These are phyloP conservation scores for Pythium biforme DNA, from an alignment of 352 stramenopile species.

Conservation along the genomic window DNA sequence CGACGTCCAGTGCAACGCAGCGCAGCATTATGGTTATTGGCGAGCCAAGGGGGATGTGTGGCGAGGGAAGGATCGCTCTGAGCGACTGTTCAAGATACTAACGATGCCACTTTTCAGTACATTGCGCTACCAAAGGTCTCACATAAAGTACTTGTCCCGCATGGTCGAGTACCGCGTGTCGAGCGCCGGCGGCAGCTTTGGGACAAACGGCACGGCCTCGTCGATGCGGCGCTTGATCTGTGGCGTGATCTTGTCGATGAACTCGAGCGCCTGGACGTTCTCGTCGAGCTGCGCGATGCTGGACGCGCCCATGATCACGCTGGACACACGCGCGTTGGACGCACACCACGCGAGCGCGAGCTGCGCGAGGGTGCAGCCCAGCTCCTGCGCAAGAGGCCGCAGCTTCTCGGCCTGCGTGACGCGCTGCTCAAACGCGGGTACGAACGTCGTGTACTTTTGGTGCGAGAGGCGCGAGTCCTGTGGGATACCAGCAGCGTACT, in stretches of 20 bases:
- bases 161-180: slow-evolving; percentile 18
- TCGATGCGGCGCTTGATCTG: slow-evolving; percentile 39
- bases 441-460: slow-evolving; percentile 22
- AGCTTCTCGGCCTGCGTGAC: slow-evolving; percentile 24
- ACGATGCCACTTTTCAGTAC: neutral
- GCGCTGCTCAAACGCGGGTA: slow-evolving; percentile 20
- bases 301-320: slow-evolving; percentile 39
- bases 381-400: slow-evolving; percentile 30
- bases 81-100: slow-evolving; percentile 10
- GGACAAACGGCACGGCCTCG: slow-evolving; percentile 31
- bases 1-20: slow-evolving; percentile 5
- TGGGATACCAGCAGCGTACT: slow-evolving; percentile 14
- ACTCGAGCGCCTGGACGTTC: slow-evolving; percentile 35
- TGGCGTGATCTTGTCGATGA: slow-evolving; percentile 38
- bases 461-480: neutral
- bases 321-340: slow-evolving; percentile 41
- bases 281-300: slow-evolving; percentile 44
- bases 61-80: neutral
- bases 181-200: slow-evolving; percentile 8
- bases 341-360: slow-evolving; percentile 46
- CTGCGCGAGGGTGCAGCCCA: slow-evolving; percentile 37
- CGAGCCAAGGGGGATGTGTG: neutral
- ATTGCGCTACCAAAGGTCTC: neutral
- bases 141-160: slow-evolving; percentile 9
- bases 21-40: slow-evolving; percentile 8